Conservation (phyloP, 148 eudicot genomes). For the Fallopia convolvulus region DNA sequence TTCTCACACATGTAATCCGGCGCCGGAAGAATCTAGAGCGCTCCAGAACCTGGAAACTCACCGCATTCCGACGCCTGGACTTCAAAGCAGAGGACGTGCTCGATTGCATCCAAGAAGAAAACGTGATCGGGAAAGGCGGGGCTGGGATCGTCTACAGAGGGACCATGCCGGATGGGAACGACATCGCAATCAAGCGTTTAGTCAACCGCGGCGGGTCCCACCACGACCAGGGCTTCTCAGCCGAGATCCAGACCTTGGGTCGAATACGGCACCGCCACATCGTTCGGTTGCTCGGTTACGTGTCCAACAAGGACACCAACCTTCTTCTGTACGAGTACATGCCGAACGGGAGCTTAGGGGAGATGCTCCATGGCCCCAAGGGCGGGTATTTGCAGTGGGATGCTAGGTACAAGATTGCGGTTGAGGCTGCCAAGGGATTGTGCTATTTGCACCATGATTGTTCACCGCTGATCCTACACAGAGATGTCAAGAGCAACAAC, state of each 20-base stretch:
- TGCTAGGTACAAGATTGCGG: constrained; percentile 71
- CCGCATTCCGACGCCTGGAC: constrained; percentile 62
- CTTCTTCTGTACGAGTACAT: constrained; percentile 82
- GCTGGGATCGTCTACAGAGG: constrained; percentile 91
- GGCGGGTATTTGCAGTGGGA: constrained; percentile 84
- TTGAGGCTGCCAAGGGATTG: constrained; percentile 84
- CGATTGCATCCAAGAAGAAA: constrained; percentile 68
- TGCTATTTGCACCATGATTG: constrained; percentile 92
- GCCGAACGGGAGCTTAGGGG: constrained; percentile 91
- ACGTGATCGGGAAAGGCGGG: constrained; percentile 85
- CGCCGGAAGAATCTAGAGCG: constrained; percentile 33
- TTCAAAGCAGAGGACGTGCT: constrained; percentile 65
- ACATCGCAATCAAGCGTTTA: constrained; percentile 69
- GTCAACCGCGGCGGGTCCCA: constrained; percentile 25
- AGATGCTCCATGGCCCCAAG: constrained; percentile 70
- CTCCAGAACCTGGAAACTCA: constrained; percentile 64
- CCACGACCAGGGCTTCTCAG: constrained; percentile 63
- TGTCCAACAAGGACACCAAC: constrained; percentile 68
- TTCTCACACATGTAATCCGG: constrained; percentile 14
- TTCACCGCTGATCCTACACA: constrained; percentile 65
- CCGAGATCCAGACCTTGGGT: constrained; percentile 79
- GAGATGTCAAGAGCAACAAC: constrained; percentile 89
- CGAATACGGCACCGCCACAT: constrained; percentile 70
- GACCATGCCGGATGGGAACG: constrained; percentile 50
- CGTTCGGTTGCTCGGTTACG: constrained; percentile 67